Evolutionary conservation across 371 early-diverging fungal genomes (phyloP), one percentile per base, ranked within the genome.

Genomic region (Mortierella sp.): DNA sequence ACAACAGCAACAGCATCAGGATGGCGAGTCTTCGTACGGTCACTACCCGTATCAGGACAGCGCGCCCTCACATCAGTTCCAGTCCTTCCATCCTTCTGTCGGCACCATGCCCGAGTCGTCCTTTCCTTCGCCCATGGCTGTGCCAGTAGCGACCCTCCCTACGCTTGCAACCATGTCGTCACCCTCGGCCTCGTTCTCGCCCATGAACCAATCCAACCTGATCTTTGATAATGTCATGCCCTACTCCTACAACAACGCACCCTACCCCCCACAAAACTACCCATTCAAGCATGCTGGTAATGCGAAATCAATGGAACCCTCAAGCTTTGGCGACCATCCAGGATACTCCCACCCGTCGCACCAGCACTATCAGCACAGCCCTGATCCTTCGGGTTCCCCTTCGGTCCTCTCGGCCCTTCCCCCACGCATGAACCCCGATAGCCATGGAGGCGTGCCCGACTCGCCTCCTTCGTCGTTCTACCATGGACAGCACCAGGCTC

Each of bases 211-310:
- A 68, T 77, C 79, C 55, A 75, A 75, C 49, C 18, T 83, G 75
- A 83, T 83, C 75, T 83, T 83, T 54, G 83, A 83, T 55, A 77
- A 71, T 24, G 82, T 77, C 56, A 83, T 83, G 83, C 79, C 76
- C 14, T 83, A 83, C 68, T 65, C 76, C 14, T 83, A 83, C 79
- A 79, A 76, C 54, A 78, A 75, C 44, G 32, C 76, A n/a, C 75
- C 82, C 54, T 83, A 83, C 32, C 83, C 35, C 18, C 72, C 55
- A 43, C 83, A 79, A 55, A 54, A 76, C 68, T 83, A 83, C 71
- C 80, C 83, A 7, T 83, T 83, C 79, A 83, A 83, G 83, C 83
- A 83, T 83, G 83, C 83, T 79, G 83, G 83, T n/a, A 83, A 79
- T 83, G 83, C 83, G 32, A 79, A 79, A 76, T 76, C 83, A 56